Conservation (phyloP, 2,329 filamentous ascomycete genomes). For the Sclerotinia borealis region DNA sequence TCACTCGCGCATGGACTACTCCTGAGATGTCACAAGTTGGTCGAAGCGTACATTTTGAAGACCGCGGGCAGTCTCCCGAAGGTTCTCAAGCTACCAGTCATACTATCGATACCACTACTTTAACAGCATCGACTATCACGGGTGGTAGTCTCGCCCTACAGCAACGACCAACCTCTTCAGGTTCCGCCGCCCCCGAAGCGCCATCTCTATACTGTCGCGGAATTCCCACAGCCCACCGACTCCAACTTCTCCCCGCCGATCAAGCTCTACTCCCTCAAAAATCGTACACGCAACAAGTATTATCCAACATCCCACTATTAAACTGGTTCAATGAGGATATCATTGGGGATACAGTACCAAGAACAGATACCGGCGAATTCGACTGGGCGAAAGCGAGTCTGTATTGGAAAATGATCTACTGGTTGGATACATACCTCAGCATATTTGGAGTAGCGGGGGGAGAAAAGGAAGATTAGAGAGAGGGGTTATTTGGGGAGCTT, state of each 20-base stretch:
- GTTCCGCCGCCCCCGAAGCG: constrained; percentile 23
- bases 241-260: constrained; percentile 59
- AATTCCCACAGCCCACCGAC: constrained; percentile 61
- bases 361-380: constrained; percentile 67
- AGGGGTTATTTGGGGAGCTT: not conserved
- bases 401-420: constrained; percentile 63
- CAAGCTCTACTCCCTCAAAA: constrained; percentile 66
- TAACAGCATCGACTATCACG: constrained; percentile 33
- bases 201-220: constrained; percentile 46
- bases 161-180: constrained; percentile 36
- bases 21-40: constrained; percentile 27
- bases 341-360: constrained; percentile 70
- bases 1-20: constrained; percentile 27
- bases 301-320: constrained; percentile 62
- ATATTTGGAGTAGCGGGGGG: constrained; percentile 51
- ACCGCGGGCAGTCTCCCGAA: constrained; percentile 25
- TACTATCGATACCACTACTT: constrained; percentile 52
- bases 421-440: constrained; percentile 51
- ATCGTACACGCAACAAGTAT: constrained; percentile 55
- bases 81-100: constrained; percentile 39
- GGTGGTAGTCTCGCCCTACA: constrained; percentile 14
- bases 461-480: constrained; percentile 27
- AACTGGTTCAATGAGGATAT: constrained; percentile 65
- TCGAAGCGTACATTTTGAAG: constrained; percentile 19
- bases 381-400: constrained; percentile 65